These are phyloP conservation scores for Candida stauntonica DNA, from an alignment of 805 yeast species.

Conservation along the genomic window DNA sequence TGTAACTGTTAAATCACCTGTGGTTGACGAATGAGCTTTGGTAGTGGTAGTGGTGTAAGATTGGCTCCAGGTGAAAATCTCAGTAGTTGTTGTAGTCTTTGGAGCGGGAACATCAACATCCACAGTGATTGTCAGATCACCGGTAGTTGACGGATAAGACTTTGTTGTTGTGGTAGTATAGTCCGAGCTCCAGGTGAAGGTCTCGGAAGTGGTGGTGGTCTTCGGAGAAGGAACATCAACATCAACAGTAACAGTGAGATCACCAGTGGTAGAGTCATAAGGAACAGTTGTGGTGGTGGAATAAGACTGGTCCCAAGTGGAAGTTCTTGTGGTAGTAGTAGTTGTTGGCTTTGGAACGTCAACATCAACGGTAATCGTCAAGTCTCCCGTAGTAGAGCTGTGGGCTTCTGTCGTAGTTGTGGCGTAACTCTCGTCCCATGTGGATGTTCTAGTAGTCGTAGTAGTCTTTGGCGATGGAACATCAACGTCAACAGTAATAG, in stretches of 20 bases:
- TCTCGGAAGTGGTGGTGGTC: conserved; percentile 3
- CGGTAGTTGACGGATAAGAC: conserved; percentile 15
- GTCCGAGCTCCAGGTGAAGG: neutral
- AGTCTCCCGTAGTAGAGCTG: conserved; percentile 8
- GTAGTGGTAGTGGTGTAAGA: conserved; percentile 9
- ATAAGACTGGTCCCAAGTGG: conserved; percentile 1
- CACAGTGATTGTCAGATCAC: conserved; percentile 15
- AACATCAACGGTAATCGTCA: neutral
- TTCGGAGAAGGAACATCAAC: neutral
- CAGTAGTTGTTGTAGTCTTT: conserved; percentile 10
- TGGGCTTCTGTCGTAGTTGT: conserved; percentile 2
- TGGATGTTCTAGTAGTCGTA: conserved; percentile 5
- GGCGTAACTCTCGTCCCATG: conserved; percentile 1
- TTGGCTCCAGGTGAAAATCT: conserved; percentile 6
- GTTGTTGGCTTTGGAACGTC: neutral
- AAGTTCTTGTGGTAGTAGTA: conserved; percentile 7
- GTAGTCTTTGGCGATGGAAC: conserved; percentile 9
- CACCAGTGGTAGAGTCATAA: conserved; percentile 9
- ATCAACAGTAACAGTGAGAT: neutral
- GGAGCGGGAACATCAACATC: conserved; percentile 8
- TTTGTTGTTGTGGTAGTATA: conserved; percentile 2
- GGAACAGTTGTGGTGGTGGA: conserved; percentile 2
- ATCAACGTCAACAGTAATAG: conserved; percentile 6
- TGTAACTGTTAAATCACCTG: conserved; percentile 10
- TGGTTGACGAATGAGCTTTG: conserved; percentile 6